A percentile compares a stretch with the other conserved stretches of the same genome.
Evolutionary conservation across 2,329 filamentous ascomycete genomes (phyloP).

Genomic region (Gremmenia infestans): DNA sequence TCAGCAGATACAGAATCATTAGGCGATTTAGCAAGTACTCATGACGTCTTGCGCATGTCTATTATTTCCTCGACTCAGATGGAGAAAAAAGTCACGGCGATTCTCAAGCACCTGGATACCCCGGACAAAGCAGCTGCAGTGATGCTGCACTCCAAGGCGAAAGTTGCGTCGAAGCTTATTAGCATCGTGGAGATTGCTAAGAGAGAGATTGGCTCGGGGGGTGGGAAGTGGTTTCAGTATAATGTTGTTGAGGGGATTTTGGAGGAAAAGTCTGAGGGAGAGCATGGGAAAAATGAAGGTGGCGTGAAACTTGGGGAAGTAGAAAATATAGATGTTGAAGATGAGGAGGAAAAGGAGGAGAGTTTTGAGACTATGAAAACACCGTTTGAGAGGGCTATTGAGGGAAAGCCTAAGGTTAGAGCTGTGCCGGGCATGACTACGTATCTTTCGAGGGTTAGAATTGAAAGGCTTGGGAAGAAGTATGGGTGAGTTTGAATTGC

Average conservation of each 20-base stretch:
- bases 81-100: conserved; percentile 29
- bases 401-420: conserved; percentile 41
- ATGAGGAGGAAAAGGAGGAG: conserved; percentile 38
- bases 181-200: conserved; percentile 64
- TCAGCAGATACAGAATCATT: conserved; percentile 33
- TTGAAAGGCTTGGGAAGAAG: conserved; percentile 50
- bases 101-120: conserved; percentile 25
- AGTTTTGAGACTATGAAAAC: conserved; percentile 54
- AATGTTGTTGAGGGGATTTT: conserved; percentile 26
- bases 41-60: conserved; percentile 46
- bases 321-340: conserved; percentile 21
- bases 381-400: conserved; percentile 50
- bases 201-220: conserved; percentile 44
- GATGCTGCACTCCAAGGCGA: conserved; percentile 35
- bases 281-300: conserved; percentile 35
- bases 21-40: conserved; percentile 19
- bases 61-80: conserved; percentile 59
- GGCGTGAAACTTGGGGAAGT: conserved; percentile 14
- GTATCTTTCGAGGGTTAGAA: conserved; percentile 49
- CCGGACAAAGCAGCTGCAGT: conserved; percentile 35
- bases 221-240: conserved; percentile 39
- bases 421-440: conserved; percentile 53
- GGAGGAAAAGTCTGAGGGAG: conserved; percentile 14
- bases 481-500: conserved; percentile 25
- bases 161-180: conserved; percentile 56